Base-by-base conservation (phyloP, 2,329 filamentous ascomycete species). In the Sporothrix phasma region DNA sequence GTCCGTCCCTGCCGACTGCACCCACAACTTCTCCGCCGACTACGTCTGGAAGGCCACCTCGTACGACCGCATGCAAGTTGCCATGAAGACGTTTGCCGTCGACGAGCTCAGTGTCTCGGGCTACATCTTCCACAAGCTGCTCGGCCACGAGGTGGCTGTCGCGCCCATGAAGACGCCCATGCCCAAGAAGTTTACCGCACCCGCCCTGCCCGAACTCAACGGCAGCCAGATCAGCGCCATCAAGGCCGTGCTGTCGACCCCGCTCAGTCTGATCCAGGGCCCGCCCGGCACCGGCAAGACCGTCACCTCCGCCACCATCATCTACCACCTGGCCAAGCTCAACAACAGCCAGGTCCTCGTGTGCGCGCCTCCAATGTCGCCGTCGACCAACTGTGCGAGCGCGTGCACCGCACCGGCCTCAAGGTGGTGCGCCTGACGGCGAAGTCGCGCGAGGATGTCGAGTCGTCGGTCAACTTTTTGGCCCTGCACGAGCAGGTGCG, bases 1-100 rank as follows among this genome's bases (percentile, higher is more conserved):
- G 76, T 90, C 89, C 31, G 90, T 97, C 1, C 94, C 94, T 0
- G 96, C 91, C 0, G 93, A 99, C 72, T 94, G 93, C 75, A 96
- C 93, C 0, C 91, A 96, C 77, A 96, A 97, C 75, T 99, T 99
- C 77, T 96, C 92, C 17, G 94, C 93, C 69, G 94, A 99, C 74
- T 99, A 99, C 72, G 94, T 99, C 64, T 99, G 94, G 94, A 99
- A 99, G 75, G 94, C 95, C 15, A 99, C 95, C 0, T 97, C 93
- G 0, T 99, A 99, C 74, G 94, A 99, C 73, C 92, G 94, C 68
- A 99, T 99, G 94, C 94, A 99, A 75, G 86, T 92, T 69, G 95
- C 94, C 63, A 97, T 99, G 93, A 97, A 97, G 81, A 97, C 91
- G 0, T 99, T 99, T 73, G 94, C 94, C 5, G 87, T 97, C 51